phyloP scores from a whole-genome alignment of 1,284 basidiomycete genomes.

The Thelephora terrestris region DNA sequence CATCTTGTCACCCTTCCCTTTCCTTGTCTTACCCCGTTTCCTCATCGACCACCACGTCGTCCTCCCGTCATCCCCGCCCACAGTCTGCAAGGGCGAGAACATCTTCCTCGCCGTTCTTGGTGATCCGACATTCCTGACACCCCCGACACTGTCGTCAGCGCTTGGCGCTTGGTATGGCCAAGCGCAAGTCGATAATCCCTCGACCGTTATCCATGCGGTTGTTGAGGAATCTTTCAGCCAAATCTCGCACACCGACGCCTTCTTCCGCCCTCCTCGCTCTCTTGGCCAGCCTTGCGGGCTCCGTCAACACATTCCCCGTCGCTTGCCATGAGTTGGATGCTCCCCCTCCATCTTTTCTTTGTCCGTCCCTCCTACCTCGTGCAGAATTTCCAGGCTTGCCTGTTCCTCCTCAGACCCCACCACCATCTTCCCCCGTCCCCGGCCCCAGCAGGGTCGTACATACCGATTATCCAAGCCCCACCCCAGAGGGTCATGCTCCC shows the following conservation, averaged over 20 bases:
- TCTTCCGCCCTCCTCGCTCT: slow-evolving; percentile 41
- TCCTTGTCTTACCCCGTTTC: slow-evolving; percentile 1
- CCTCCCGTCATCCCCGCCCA: too few species aligned
- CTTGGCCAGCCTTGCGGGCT: slow-evolving; percentile 42
- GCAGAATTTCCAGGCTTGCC: slow-evolving; percentile 1
- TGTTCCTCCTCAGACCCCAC: slow-evolving; percentile 1
- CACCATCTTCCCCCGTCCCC: slow-evolving; percentile 1
- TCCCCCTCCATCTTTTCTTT: slow-evolving; percentile 49
- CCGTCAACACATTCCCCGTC: slow-evolving; percentile 37
- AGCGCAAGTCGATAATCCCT: slow-evolving; percentile 4
- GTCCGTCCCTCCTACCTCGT: slow-evolving; percentile 33
- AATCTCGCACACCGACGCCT: slow-evolving; percentile 10
- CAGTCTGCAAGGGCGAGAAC: too few species aligned
- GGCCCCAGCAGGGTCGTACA: background rate
- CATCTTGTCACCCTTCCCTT: too few species aligned
- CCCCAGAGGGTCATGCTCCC: background rate
- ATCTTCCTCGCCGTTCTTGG: too few species aligned
- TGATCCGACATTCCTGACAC: too few species aligned
- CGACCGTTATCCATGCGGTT: slow-evolving; percentile 2
- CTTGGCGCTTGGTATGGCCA: slow-evolving; percentile 1
- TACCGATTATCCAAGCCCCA: slow-evolving; percentile 5
- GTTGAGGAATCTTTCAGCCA: background rate
- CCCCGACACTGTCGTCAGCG: background rate
- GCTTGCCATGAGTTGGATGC: slow-evolving; percentile 12
- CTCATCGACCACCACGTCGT: slow-evolving; percentile 1